A percentile compares a stretch with the other conserved stretches of the same genome.
Conservation (phyloP, 106 monocot species). For the Gastrodia elata region DNA sequence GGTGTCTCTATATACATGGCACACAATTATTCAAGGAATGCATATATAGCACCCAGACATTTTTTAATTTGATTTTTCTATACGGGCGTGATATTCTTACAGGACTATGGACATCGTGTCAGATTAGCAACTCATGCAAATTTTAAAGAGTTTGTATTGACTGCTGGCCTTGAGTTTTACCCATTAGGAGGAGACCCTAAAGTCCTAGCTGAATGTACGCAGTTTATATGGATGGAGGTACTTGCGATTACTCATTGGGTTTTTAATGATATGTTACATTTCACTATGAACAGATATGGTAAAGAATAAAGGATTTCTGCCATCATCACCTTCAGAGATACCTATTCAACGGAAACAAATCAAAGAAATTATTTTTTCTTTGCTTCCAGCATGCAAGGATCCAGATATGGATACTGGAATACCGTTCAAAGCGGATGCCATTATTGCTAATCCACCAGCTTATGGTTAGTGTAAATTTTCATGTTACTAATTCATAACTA, state of each 20-base stretch:
- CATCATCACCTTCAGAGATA: slow-evolving; percentile 87
- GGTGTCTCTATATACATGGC: too few species aligned
- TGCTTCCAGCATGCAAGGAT: slow-evolving; percentile 79
- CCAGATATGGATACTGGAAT: slow-evolving; percentile 80
- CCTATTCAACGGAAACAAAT: slow-evolving; percentile 81
- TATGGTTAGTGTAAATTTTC: slow-evolving; percentile 52
- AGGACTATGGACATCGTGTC: slow-evolving; percentile 95
- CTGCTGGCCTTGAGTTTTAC: slow-evolving; percentile 88
- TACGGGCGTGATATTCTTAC: slow-evolving; percentile 17
- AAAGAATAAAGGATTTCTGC: slow-evolving; percentile 95
- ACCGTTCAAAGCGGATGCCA: slow-evolving; percentile 83
- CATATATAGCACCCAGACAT: too few species aligned
- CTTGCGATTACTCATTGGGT: not conserved
- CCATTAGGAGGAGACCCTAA: slow-evolving; percentile 94
- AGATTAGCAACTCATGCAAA: slow-evolving; percentile 95
- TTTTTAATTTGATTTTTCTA: too few species aligned
- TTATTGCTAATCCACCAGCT: slow-evolving; percentile 95
- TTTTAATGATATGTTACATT: not conserved
- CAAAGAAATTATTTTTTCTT: slow-evolving; percentile 88
- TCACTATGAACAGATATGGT: slow-evolving; percentile 72
- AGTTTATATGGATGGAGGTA: not conserved
- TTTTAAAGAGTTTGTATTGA: slow-evolving; percentile 91
- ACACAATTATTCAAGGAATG: too few species aligned
- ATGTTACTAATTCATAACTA: not conserved
- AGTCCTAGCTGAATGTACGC: slow-evolving; percentile 84